Percentiles rank a stretch among this genome's conserved stretches.
phyloP scores from a whole-genome alignment of 2,329 filamentous ascomycete species.

The Neonectria hederae region DNA sequence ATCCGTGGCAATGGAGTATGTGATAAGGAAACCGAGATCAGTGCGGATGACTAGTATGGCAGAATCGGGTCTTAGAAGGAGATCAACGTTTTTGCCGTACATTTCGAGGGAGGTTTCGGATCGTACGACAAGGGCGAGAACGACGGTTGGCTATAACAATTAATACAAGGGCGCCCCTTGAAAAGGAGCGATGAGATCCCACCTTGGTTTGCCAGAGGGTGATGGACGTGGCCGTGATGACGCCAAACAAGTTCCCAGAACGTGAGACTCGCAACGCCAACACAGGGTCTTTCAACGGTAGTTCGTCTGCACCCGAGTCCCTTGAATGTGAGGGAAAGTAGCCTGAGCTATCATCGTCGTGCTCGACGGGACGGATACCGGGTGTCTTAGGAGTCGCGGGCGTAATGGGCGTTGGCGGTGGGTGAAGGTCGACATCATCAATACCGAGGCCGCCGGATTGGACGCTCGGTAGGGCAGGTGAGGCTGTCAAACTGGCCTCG shows the following conservation, averaged over 20 bases:
- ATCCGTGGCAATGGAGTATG: conserved; percentile 90
- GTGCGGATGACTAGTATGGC: conserved; percentile 93
- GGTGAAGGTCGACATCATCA: conserved; percentile 49
- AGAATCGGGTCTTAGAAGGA: conserved; percentile 89
- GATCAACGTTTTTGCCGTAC: conserved; percentile 85
- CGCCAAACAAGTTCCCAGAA: conserved; percentile 83
- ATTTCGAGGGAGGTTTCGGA: conserved; percentile 81
- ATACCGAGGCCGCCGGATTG: conserved; percentile 40
- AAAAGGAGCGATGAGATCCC: conserved; percentile 42
- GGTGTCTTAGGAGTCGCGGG: conserved; percentile 58
- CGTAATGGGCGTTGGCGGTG: conserved; percentile 60
- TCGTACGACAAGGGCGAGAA: conserved; percentile 85
- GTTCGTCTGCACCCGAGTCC: conserved; percentile 42
- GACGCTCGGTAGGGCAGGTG: conserved; percentile 28
- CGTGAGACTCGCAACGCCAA: conserved; percentile 80
- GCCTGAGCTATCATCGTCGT: conserved; percentile 53
- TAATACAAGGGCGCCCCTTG: conserved; percentile 10
- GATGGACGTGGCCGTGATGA: conserved; percentile 84
- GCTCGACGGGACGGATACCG: conserved; percentile 64
- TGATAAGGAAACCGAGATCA: conserved; percentile 86
- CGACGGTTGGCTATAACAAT: conserved; percentile 77
- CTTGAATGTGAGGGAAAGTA: conserved; percentile 37
- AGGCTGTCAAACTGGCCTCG: conserved; percentile 38
- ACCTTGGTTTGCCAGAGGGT: conserved; percentile 98
- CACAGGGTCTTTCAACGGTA: conserved; percentile 70